These are phyloP conservation scores for Ascodesmis nigricans DNA, from an alignment of 495 filamentous ascomycete species.

Conservation along the genomic window DNA sequence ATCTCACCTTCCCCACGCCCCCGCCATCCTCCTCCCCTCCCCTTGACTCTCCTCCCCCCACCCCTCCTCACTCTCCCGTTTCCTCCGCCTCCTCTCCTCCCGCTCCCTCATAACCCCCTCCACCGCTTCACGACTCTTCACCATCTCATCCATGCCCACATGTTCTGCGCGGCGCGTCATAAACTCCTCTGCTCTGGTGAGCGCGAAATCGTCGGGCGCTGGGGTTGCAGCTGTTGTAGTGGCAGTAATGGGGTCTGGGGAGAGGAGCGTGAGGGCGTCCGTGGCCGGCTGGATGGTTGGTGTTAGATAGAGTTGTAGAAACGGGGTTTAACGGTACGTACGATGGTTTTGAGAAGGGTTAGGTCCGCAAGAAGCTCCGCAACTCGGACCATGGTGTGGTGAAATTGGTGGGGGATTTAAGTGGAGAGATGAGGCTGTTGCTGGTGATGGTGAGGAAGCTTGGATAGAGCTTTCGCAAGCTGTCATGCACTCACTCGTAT, in stretches of 20 bases:
- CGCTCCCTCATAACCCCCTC: too few species aligned
- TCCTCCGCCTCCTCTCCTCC: not conserved
- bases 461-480: too few species aligned
- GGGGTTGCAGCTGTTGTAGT: not conserved
- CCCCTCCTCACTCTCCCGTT: not conserved
- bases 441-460: too few species aligned
- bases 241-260: not conserved
- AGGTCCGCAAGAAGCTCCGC: constrained; percentile 18
- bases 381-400: constrained; percentile 9
- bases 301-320: not conserved
- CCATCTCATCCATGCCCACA: not conserved
- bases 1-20: not conserved
- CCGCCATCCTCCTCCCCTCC: not conserved
- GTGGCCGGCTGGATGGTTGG: not conserved
- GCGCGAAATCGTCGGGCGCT: constrained; percentile 1
- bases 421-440: too few species aligned
- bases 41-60: not conserved
- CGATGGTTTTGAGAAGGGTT: constrained; percentile 15
- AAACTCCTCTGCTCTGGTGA: constrained; percentile 7
- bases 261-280: constrained; percentile 10
- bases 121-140: constrained; percentile 5
- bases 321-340: not conserved
- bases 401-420: too few species aligned
- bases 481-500: too few species aligned
- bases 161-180: constrained; percentile 5